Base-by-base conservation (phyloP, 108 stramenopile genomes). In the Pelagomonas calceolata region DNA sequence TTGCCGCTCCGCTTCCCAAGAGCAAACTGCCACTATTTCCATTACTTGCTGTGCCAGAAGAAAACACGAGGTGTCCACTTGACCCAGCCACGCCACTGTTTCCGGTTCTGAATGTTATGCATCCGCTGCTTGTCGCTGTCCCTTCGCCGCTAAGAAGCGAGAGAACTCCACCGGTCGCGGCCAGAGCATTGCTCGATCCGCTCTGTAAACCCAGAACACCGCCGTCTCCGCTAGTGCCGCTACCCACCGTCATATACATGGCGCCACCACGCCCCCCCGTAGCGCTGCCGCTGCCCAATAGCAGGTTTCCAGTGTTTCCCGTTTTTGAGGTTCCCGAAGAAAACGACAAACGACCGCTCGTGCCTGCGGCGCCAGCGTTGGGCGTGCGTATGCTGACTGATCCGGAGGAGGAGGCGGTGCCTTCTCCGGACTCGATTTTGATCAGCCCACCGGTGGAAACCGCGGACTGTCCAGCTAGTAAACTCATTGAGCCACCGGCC, bases 1-100 rank as follows among this genome's bases (percentile, higher is more conserved):
- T 51, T 0, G 69, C 30, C 31, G 34, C 66, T 32, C 71, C 71
- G 5, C 69, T 72, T 0, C 32, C 63, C 16, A 76, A 7, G 30
- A 73, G 34, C 36, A 81, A 30, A 17, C 30, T 36, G 16, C 83
- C 83, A 44, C 71, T 72, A n/a, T 72, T 36, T 7, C 82, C 82
- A 30, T 21, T 32, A 66, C 26, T 36, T 4, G 75, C 36, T 4
- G 81, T 75, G 3, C 76, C 80, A 34, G 77, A 64, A 3, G 68
- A 68, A 7, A 81, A 75, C 10, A 32, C 36, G 29, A 84, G 17
- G 34, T 34, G 36, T 29, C 82, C 68, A 26, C 51, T 60, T 16
- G 26, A 16, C 10, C 51, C 51, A 26, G 51, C 51, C 3, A 60
- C 10, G 0, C 51, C 51, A 32, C 68, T 63, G 26, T 79, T 79